These are phyloP conservation scores for Pterocarpus macrocarpus DNA, from an alignment of 306 rosid genomes.

Conservation along the genomic window DNA sequence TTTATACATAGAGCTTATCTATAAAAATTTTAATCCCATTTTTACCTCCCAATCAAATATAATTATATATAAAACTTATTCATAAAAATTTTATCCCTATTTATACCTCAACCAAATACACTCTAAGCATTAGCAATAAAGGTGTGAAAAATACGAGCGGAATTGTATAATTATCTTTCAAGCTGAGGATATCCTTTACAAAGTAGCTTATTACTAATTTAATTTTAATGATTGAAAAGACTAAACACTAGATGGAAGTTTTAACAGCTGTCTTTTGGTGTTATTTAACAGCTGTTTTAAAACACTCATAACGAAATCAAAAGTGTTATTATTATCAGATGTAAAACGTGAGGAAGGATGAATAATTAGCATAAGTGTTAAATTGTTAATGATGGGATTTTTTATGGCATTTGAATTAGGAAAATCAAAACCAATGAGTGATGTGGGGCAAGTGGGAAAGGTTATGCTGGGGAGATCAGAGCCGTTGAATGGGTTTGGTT, in stretches of 20 bases:
- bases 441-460: constrained; percentile 29
- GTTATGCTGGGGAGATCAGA: constrained; percentile 36
- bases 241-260: not conserved
- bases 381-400: constrained; percentile 21
- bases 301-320: not conserved
- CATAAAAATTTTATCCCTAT: too few species aligned
- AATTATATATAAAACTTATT: too few species aligned
- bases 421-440: constrained; percentile 40
- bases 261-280: not conserved
- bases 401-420: constrained; percentile 18
- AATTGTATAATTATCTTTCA: too few species aligned
- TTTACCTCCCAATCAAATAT: too few species aligned
- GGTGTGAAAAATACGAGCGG: not conserved
- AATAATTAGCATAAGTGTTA: not conserved
- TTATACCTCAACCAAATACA: too few species aligned
- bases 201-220: too few species aligned
- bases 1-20: too few species aligned
- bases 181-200: not conserved
- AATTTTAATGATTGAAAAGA: not conserved
- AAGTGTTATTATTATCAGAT: not conserved
- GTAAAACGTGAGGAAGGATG: constrained; percentile 16
- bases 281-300: not conserved
- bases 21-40: too few species aligned
- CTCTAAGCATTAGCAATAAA: not conserved
- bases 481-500: constrained; percentile 30